Evolutionary conservation across 805 yeast genomes (phyloP), one percentile per base, ranked within the genome.

Genomic region (Brettanomyces custersianus): DNA sequence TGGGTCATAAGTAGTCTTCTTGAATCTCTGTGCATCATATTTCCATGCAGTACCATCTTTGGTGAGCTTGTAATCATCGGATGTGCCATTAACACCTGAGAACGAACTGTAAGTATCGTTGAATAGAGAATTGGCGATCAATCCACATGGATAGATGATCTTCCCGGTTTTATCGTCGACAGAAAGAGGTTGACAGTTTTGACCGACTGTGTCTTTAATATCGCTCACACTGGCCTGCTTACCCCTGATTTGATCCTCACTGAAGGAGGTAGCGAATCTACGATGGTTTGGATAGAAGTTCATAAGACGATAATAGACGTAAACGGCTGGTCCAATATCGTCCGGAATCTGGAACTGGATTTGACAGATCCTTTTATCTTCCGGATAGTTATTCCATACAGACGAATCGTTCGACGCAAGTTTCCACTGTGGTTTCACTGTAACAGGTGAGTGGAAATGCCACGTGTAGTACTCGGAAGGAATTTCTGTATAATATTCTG

Each of bases 231-330:
- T 47, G 2, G 83, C 76, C 3, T 82, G 80, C 28, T 73, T 59
- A 5, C 98, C 98, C 44, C 75, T 76, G 34, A 90, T 52, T 59
- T 90, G 98, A 38, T 70, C 71, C 48, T 80, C 75, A 55, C 87
- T 88, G 56, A 71, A 82, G 8, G 94, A 81, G 47, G 75, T 77
- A n/a, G 87, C 96, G 54, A 82, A 92, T 47, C 94, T 81, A 43
- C 98, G 76, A 63, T 90, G 98, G 60, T 92, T 90, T 53, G 94
- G 95, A 58, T 69, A 85, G 57, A 90, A 92, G 55, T 83, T 81
- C 33, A 94, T 84, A 46, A 90, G 62, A 46, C 77, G 76, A 63
- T 90, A 90, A 60, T 81, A 92, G 42, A 86, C 53, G 54, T 68
- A 87, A 12, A 88, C 64, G 5, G 94, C 86, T 2, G 80, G 74